phyloP scores from a whole-genome alignment of 2,329 filamentous ascomycete genomes.

The Colletotrichum chlorophyti region DNA sequence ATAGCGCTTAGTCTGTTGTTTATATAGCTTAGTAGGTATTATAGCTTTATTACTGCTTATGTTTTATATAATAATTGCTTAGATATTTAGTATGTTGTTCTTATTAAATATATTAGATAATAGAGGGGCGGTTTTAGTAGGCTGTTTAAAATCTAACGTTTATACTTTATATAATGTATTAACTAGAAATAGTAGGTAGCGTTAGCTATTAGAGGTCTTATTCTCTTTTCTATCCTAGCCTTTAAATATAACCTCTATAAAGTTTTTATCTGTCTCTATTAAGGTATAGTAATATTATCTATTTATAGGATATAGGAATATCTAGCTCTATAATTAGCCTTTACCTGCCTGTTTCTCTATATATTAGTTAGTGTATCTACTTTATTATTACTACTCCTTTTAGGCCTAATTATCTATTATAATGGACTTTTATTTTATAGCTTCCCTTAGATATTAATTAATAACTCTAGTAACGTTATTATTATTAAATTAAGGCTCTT shows the following conservation, averaged over 20 bases:
- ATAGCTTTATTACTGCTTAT: neutral
- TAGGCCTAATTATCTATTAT: neutral
- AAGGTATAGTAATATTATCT: slow-evolving; percentile 11
- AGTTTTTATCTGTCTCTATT: slow-evolving; percentile 16
- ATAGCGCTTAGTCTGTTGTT: neutral
- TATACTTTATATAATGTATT: neutral
- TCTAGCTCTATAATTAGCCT: neutral
- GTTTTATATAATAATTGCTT: neutral
- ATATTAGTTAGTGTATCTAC: neutral
- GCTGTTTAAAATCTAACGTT: neutral
- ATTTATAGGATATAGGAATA: slow-evolving; percentile 18
- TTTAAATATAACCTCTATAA: slow-evolving; percentile 1
- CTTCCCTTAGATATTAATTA: neutral
- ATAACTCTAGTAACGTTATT: neutral
- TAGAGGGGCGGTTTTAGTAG: neutral
- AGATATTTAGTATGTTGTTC: neutral
- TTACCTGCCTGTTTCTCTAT: slow-evolving; percentile 9
- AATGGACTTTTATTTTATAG: neutral
- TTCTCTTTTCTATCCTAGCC: neutral
- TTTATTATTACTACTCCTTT: neutral
- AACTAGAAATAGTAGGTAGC: neutral
- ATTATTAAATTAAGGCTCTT: neutral
- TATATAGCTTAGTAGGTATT: neutral
- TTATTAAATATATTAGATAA: neutral
- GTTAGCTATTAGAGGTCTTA: neutral